phyloP scores from a whole-genome alignment of 768 basidiomycete species.

The Lactarius trivialis region DNA sequence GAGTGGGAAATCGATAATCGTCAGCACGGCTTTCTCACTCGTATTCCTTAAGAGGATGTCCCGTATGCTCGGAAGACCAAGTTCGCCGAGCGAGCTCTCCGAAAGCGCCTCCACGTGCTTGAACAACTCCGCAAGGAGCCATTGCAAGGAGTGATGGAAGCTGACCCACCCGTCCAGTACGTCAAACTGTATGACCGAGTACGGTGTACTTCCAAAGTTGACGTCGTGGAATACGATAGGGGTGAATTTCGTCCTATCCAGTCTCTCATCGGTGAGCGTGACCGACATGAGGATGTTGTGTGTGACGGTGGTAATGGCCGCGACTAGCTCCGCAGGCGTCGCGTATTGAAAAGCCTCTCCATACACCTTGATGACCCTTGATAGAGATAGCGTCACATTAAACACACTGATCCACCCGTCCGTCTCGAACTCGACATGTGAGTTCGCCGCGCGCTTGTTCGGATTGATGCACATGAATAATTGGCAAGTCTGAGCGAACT shows the following conservation, averaged over 20 bases:
- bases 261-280: constrained; percentile 56
- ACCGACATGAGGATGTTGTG: constrained; percentile 68
- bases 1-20: constrained; percentile 82
- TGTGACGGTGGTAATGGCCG: constrained; percentile 62
- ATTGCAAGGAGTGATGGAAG: constrained; percentile 89
- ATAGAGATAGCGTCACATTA: constrained; percentile 86
- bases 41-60: constrained; percentile 57
- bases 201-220: constrained; percentile 50
- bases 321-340: constrained; percentile 50
- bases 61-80: constrained; percentile 48
- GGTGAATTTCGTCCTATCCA: constrained; percentile 60
- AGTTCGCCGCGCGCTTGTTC: constrained; percentile 72
- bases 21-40: constrained; percentile 62
- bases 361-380: constrained; percentile 82
- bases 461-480: constrained; percentile 94
- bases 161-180: constrained; percentile 79
- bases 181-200: constrained; percentile 69
- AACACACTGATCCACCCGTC: constrained; percentile 97
- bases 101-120: constrained; percentile 71
- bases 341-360: constrained; percentile 74
- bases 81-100: constrained; percentile 43
- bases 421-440: constrained; percentile 92
- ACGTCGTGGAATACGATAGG: constrained; percentile 61
- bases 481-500: constrained; percentile 72
- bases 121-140: constrained; percentile 83